phyloP scores from a whole-genome alignment of 2,329 filamentous ascomycete genomes.

The Aureobasidium uvarum region DNA sequence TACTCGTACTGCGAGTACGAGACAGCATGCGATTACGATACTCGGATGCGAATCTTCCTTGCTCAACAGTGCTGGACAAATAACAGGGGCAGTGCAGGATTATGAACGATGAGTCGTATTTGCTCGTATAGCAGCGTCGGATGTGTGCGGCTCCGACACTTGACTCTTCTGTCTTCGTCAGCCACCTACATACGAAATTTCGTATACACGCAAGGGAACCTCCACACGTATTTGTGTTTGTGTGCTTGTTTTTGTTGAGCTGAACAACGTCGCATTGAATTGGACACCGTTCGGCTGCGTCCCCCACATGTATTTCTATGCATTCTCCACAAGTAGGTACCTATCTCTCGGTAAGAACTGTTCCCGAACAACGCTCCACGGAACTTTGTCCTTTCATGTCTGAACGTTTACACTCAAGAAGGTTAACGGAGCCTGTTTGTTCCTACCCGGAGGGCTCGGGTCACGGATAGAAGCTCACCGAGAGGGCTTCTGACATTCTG shows the following conservation, averaged over 20 bases:
- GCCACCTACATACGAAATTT: neutral
- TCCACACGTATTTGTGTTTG: neutral
- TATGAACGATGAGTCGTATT: neutral
- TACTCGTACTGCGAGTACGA: neutral
- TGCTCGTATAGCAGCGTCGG: constrained; percentile 12
- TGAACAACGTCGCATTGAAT: neutral
- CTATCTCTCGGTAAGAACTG: neutral
- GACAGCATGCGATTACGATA: neutral
- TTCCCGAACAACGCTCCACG: neutral
- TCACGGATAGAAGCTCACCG: constrained; percentile 1
- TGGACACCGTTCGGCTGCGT: neutral
- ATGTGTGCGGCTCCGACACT: neutral
- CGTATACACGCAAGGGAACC: neutral
- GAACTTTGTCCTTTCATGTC: neutral
- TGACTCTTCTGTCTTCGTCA: neutral
- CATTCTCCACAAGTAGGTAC: neutral
- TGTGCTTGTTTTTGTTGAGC: constrained; percentile 6
- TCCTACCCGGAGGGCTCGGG: neutral
- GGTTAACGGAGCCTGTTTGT: neutral
- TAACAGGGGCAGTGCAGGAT: neutral
- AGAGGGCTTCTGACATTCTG: neutral
- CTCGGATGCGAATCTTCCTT: neutral
- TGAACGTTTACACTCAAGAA: neutral
- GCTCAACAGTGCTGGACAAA: neutral
- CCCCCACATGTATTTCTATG: neutral